Base-by-base conservation (phyloP, 352 stramenopile genomes). In the Thraustochytrium striatum region DNA sequence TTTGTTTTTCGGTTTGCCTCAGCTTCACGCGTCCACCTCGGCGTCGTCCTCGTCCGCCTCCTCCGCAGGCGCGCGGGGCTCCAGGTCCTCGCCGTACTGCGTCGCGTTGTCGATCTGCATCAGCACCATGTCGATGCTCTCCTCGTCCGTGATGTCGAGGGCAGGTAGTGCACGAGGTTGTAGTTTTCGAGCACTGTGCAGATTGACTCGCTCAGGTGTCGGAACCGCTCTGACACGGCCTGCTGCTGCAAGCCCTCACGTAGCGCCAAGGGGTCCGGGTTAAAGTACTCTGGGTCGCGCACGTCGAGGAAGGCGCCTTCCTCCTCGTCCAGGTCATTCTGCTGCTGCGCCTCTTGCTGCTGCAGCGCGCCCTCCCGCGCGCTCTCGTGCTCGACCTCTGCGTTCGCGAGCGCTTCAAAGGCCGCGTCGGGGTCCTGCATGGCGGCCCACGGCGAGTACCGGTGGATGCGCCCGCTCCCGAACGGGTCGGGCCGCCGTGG, bases 91-190 rank as follows among this genome's bases (percentile, higher is more conserved):
- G 41, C 94, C 95, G 84, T 97, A 98, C 84, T 99, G 97, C 83
- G 98, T 96, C 36, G 92, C 91, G 83, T 96, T 90, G 86, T 99
- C 95, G 19, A 97, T 92, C 72, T 96, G 92, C 72, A 93, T 86
- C 65, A 99, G 86, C 38, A 98, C 91, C n/a, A 93, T 91, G 70
- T 97, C 90, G 58, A 98, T 94, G 72, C 91, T 98, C 61, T 98
- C 93, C 84, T 99, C 95, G 69, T 96, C 90, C 52, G 88, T 94
- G 57, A 98, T 95, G 85, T 98, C 97, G 83, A 99, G 91, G 1
- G 93, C n/a, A 98, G 86, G 82, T 98, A 99, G 9, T 91, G 91
- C 25, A 99, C 94, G 93, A 98, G 97, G 78, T 90, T 96, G 84
- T 97, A 98, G 88, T 98, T 94, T 84, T 95, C 90, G 9, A 95